phyloP scores from a whole-genome alignment of 805 yeast species.

The Helenozyma rhizophorensis region DNA sequence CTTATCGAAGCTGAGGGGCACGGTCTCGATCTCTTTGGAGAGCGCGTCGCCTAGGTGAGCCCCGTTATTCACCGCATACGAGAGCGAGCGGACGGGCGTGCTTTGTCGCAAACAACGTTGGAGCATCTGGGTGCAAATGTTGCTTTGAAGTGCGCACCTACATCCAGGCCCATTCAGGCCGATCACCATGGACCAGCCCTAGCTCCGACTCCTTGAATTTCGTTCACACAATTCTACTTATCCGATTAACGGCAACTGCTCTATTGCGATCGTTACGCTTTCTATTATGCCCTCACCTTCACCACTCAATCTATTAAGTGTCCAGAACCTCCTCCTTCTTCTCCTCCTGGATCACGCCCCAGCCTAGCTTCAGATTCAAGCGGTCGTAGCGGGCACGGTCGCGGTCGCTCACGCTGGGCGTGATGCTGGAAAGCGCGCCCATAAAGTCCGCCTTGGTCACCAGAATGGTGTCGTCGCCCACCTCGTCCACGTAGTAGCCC shows the following conservation, averaged over 20 bases:
- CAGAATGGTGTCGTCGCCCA: slow-evolving; percentile 33
- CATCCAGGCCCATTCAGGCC: no score
- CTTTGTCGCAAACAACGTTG: no score
- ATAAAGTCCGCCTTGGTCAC: slow-evolving; percentile 69
- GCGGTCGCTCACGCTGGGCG: slow-evolving; percentile 85
- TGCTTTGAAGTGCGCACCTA: no score
- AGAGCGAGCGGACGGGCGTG: no score
- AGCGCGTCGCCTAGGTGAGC: slow-evolving; percentile 30
- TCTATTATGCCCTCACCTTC: slow-evolving; percentile 1
- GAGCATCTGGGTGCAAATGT: no score
- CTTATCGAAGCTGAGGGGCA: slow-evolving; percentile 51
- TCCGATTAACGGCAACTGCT: no score
- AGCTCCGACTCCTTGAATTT: no score
- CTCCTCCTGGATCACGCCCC: slow-evolving; percentile 46
- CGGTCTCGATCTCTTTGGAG: slow-evolving; percentile 41
- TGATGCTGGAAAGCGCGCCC: slow-evolving; percentile 66
- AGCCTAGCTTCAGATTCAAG: slow-evolving; percentile 69
- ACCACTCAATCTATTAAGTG: no score
- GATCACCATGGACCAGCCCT: no score
- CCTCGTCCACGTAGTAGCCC: slow-evolving; percentile 31
- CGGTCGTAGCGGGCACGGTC: slow-evolving; percentile 76
- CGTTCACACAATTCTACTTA: no score
- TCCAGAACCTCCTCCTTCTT: slow-evolving; percentile 19
- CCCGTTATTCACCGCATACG: slow-evolving; percentile 6
- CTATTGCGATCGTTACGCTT: no score